Conservation (phyloP, 176 grass and related monocot species). For the Pontederia paniculata region DNA sequence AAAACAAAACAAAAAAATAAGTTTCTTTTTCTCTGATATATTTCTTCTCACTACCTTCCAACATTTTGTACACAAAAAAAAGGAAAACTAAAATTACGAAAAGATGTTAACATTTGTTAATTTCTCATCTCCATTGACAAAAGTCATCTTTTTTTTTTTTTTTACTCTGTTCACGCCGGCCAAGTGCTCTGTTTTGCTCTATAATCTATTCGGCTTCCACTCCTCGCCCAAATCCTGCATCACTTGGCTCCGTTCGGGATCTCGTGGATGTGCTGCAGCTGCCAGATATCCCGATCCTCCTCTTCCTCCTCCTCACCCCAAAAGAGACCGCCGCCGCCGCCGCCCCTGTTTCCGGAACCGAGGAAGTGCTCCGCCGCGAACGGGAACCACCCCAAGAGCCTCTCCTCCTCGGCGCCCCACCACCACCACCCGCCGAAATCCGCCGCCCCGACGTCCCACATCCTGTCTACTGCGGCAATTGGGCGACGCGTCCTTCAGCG, state of each 20-base stretch:
- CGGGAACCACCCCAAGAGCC: constrained; percentile 66
- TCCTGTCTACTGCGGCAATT: background rate
- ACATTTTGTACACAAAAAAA: too few relatives aligned
- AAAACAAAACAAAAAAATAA: too few relatives aligned
- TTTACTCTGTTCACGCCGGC: too few relatives aligned
- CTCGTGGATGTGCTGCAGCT: constrained; percentile 27
- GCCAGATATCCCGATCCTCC: constrained; percentile 16
- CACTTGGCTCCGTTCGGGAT: constrained; percentile 21
- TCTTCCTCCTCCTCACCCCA: constrained; percentile 10
- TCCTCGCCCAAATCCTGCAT: too few relatives aligned
- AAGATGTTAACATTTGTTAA: too few relatives aligned
- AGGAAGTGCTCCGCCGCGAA: constrained; percentile 69
- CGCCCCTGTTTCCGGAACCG: background rate
- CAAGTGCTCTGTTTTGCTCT: too few relatives aligned
- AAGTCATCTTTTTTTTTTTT: too few relatives aligned
- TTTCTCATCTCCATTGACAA: too few relatives aligned
- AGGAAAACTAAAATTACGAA: too few relatives aligned
- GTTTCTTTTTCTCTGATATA: too few relatives aligned
- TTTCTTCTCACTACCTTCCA: too few relatives aligned
- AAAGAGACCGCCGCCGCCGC: background rate
- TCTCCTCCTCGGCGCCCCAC: constrained; percentile 66
- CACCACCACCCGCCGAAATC: constrained; percentile 49
- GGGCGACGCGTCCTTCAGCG: constrained; percentile 14
- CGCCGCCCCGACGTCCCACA: background rate
- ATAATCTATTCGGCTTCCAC: too few relatives aligned